Evolutionary conservation across 176 grass and related monocot species (phyloP).

Genomic region (Dactylis glomerata): DNA sequence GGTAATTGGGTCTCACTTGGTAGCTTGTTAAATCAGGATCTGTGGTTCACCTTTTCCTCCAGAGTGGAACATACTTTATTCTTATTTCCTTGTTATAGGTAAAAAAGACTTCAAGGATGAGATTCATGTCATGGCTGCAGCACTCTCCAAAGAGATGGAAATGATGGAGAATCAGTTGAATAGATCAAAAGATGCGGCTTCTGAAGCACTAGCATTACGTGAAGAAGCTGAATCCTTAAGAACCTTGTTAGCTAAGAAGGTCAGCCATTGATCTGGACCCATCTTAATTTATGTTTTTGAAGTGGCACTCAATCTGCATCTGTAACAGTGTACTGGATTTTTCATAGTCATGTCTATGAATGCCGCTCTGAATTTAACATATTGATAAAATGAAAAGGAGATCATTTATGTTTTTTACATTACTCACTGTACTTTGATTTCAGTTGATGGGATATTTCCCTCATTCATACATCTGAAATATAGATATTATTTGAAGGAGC

Average conservation of each 20-base stretch:
- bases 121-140: slow-evolving; percentile 87
- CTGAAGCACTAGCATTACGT: slow-evolving; percentile 66
- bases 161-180: slow-evolving; percentile 94
- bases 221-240: slow-evolving; percentile 71
- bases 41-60: slow-evolving; percentile 10
- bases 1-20: slow-evolving; percentile 38
- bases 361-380: background rate
- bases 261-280: slow-evolving; percentile 16
- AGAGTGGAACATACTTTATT: slow-evolving; percentile 21
- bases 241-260: slow-evolving; percentile 66
- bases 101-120: slow-evolving; percentile 96
- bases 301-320: slow-evolving; percentile 2
- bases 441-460: background rate
- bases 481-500: background rate
- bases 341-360: background rate
- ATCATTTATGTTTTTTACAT: slow-evolving; percentile 17
- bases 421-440: slow-evolving; percentile 1
- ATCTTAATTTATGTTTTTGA: background rate
- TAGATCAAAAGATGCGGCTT: slow-evolving; percentile 75
- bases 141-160: slow-evolving; percentile 88
- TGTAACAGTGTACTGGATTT: background rate
- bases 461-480: background rate
- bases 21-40: background rate
- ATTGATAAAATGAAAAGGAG: background rate
- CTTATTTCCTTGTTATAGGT: slow-evolving; percentile 41